A percentile compares a stretch with the other conserved stretches of the same genome.
Conservation (phyloP, 768 basidiomycete genomes). For the Macrolepiota albuminosa region DNA sequence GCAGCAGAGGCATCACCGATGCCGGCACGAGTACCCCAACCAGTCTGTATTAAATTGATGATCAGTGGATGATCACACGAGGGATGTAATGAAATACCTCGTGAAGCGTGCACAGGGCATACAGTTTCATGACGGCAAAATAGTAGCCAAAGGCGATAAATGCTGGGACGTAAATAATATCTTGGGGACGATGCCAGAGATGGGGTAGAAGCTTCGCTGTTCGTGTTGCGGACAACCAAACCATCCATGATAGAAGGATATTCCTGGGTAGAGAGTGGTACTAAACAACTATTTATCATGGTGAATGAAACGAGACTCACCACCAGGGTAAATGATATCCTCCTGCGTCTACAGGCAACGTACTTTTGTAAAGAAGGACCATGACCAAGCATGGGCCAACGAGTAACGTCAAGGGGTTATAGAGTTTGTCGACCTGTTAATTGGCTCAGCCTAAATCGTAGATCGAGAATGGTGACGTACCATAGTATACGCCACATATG, state of each 20-base stretch:
- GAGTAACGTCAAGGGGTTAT: constrained; percentile 84
- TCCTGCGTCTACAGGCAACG: constrained; percentile 56
- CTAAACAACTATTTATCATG: background rate
- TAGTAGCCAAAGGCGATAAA: constrained; percentile 91
- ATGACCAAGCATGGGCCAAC: constrained; percentile 79
- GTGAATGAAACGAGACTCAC: constrained; percentile 36
- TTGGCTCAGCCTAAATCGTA: background rate
- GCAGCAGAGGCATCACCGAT: constrained; percentile 81
- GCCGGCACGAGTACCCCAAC: constrained; percentile 94
- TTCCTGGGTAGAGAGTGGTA: constrained; percentile 43
- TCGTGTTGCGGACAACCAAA: constrained; percentile 68
- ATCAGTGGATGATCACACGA: background rate
- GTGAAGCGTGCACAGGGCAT: constrained; percentile 86
- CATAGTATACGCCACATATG: constrained; percentile 93
- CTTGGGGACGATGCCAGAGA: constrained; percentile 70
- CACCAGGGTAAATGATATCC: constrained; percentile 84
- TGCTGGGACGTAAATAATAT: constrained; percentile 79
- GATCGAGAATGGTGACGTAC: constrained; percentile 46
- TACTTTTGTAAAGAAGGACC: constrained; percentile 76
- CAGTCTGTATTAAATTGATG: constrained; percentile 47
- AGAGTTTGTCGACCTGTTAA: constrained; percentile 72
- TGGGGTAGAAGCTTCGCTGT: constrained; percentile 82
- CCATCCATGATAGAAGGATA: constrained; percentile 58
- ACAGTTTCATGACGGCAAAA: constrained; percentile 92
- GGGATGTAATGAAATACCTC: constrained; percentile 42